Evolutionary conservation across 208 protist species (phyloP), one percentile per base, ranked within the genome.

Genomic region (Blastocrithidia nonstop): DNA sequence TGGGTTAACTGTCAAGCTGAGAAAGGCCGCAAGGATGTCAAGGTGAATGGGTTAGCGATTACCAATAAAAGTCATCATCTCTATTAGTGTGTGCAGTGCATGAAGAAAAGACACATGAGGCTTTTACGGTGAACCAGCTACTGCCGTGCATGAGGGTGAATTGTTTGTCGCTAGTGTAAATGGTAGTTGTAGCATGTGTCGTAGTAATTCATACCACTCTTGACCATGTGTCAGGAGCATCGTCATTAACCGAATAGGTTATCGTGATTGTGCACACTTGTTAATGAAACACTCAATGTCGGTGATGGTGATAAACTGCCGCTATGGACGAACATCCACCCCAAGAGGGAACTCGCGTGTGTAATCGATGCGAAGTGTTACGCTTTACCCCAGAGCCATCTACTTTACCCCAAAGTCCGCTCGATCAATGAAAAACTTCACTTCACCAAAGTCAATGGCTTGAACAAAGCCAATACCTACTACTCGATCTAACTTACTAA

Each of bases 41-140:
- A 72, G 59, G 42, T 89, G 84, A 49, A 93, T 81, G 27, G 84
- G 84, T 43, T 89, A 78, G 9, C 73, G 64, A 55, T 93, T 93
- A 17, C 62, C 79, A 22, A 80, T 49, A 52, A 88, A 88, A 15
- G 84, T 93, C 9, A 61, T 71, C 6, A 93, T 60, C 42, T 81
- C 68, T 8, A 88, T 61, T 27, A 93, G 37, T 11, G 67, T 66
- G 43, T 84, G 66, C 11, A 89, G 65, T 15, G 50, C 67, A 17
- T 77, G 58, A 1, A 60, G 38, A 50, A 87, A 11, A 57, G 48
- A 43, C 39, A n/a, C 23, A 9, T 28, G 19, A 63, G 52, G 21
- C 60, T 46, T 50, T 58, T n/a, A n/a, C n/a, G 46, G 3, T 40
- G 51, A 15, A 63, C 47, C 6, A 57, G 47, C 37, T 64, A 45